Base-by-base conservation (phyloP, 139 green algal species). In the Volvox africanus region DNA sequence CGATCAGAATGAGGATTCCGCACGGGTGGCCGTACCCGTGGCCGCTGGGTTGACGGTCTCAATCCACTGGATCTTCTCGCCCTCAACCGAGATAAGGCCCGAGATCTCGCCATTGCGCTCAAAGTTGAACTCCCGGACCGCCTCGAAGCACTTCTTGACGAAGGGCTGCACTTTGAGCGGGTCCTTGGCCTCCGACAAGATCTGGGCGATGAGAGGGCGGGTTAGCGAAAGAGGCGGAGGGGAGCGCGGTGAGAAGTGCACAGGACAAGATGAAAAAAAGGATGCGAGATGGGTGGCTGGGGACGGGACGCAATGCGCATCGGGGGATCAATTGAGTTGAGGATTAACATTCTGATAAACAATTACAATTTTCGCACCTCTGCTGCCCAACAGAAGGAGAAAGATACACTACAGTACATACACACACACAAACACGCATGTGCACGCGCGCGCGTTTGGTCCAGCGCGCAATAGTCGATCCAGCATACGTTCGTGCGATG, bases 141-240 rank as follows among this genome's bases (percentile, higher is more conserved):
- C 97, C 93, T 98, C 96, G 91, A 98, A 98, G 93, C 95, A 97
- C 92, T 98, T 98, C 73, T 93, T 91, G 81, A 98, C 94, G 91
- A 97, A 95, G 1, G 96, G 95, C 93, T 98, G 94, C 50, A 98
- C 94, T 30, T 94, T 94, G 13, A 95, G 92, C 30, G 96, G 96
- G 81, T 97, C 94, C 90, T 96, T 96, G 65, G 94, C 93, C 94
- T 98, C 94, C 14, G 91, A 94, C 33, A 97, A 89, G 84, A 97
- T 97, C 93, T 96, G 73, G 6, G 65, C 65, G 24, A 73, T 11
- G 21, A 5, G 65, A 73, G 24, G 65, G 21, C 16, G 65, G 65
- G 65, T 73, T 73, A 12, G 44, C 44, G 5, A 55, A 55, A 55
- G 44, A 14, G 44, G 44, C 44, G 44, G 44, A 12, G 5, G 12